Conservation (phyloP, 1,284 basidiomycete genomes). For the Waitea zeae region DNA sequence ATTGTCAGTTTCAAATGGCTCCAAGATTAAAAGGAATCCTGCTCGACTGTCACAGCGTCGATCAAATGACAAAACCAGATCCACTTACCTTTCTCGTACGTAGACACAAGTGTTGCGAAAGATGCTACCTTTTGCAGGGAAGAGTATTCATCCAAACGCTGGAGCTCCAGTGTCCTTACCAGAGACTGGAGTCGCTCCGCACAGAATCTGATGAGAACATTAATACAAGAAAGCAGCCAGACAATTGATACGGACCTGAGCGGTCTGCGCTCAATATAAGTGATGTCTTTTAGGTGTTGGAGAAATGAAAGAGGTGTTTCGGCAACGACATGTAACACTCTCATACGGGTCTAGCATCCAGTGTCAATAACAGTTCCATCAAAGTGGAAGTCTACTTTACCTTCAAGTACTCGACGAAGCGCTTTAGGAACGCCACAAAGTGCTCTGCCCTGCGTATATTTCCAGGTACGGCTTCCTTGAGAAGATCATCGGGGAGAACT, state of each 20-base stretch:
- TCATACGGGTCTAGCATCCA: conserved; percentile 77
- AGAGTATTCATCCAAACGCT: conserved; percentile 80
- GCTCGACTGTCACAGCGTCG: conserved; percentile 5
- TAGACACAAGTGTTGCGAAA: conserved; percentile 94
- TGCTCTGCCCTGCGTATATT: conserved; percentile 99
- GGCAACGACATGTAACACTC: conserved; percentile 97
- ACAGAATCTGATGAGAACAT: conserved; percentile 58
- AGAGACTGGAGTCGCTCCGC: conserved; percentile 91
- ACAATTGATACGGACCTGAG: conserved; percentile 38
- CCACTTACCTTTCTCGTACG: conserved; percentile 82
- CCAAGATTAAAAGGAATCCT: conserved; percentile 95
- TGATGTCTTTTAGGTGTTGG: conserved; percentile 97
- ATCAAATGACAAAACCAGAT: conserved; percentile 1
- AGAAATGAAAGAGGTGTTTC: conserved; percentile 98
- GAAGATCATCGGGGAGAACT: conserved; percentile 89
- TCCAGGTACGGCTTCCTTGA: conserved; percentile 92
- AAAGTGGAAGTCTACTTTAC: conserved; percentile 20
- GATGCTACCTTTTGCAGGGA: conserved; percentile 90
- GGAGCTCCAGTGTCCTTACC: conserved; percentile 86
- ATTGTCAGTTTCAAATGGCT: conserved; percentile 98
- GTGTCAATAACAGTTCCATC: conserved; percentile 6
- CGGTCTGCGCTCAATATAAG: conserved; percentile 95
- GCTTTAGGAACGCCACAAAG: conserved; percentile 95
- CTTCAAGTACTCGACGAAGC: conserved; percentile 98
- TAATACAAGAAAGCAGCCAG: neutral